phyloP scores from a whole-genome alignment of 148 eudicot species.

The Diospyros kaki region DNA sequence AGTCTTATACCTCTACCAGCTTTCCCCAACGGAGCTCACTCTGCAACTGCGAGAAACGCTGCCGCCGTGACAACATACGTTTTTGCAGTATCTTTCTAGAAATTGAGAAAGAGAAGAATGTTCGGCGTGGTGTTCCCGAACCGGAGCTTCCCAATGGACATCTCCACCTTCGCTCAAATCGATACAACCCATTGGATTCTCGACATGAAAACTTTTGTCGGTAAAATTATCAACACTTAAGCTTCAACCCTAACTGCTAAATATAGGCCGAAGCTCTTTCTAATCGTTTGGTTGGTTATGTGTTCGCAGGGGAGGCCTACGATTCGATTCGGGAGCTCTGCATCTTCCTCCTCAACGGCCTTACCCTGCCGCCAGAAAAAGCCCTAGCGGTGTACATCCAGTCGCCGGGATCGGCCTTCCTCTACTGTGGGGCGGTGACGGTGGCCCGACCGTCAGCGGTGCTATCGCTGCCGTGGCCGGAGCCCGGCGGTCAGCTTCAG shows the following conservation, averaged over 20 bases:
- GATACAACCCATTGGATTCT: constrained; percentile 90
- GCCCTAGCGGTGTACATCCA: constrained; percentile 94
- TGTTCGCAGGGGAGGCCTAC: constrained; percentile 60
- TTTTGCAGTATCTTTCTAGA: too few species aligned
- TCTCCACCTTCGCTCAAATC: constrained; percentile 84
- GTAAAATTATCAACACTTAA: constrained; percentile 16
- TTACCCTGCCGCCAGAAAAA: constrained; percentile 83
- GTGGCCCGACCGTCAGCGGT: constrained; percentile 87
- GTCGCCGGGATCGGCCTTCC: constrained; percentile 83
- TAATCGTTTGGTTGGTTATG: not conserved
- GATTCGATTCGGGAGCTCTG: constrained; percentile 74
- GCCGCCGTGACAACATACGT: too few species aligned
- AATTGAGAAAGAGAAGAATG: constrained; percentile 26
- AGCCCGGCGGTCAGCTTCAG: constrained; percentile 61
- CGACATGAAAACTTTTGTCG: constrained; percentile 91
- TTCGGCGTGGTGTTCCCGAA: constrained; percentile 94
- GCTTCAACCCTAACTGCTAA: not conserved
- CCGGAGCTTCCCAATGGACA: constrained; percentile 88
- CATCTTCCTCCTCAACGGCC: constrained; percentile 75
- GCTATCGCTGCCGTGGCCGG: constrained; percentile 77
- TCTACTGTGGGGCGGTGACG: constrained; percentile 90
- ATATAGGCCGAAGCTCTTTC: too few species aligned
- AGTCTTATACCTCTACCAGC: too few species aligned
- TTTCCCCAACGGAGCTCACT: too few species aligned
- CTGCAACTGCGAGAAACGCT: too few species aligned